Evolutionary conservation across 257 asterid species (phyloP).

Genomic region (Solanum sitiens): DNA sequence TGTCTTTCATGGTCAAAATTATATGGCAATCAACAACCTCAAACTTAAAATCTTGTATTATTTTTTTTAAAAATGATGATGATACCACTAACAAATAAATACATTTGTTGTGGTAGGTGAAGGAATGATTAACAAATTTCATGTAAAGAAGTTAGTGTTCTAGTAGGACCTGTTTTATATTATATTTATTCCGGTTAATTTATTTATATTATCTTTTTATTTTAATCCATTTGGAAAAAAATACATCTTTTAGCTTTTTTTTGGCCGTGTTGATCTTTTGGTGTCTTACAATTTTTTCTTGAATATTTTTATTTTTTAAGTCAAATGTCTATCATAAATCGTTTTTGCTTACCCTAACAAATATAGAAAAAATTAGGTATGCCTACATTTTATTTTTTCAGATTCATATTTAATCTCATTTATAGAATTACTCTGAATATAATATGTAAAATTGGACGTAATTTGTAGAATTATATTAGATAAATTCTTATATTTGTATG

Average conservation of each 20-base stretch:
- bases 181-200: background rate
- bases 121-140: background rate
- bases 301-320: background rate
- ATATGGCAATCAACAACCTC: background rate
- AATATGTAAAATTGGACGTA: too few species aligned
- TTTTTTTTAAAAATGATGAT: background rate
- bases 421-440: too few species aligned
- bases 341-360: too few species aligned
- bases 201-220: background rate
- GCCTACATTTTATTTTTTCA: too few species aligned
- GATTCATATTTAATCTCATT: fast-evolving
- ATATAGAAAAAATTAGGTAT: too few species aligned
- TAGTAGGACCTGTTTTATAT: background rate
- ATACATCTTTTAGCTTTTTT: background rate
- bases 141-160: background rate
- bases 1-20: background rate
- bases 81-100: background rate
- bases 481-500: background rate
- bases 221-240: background rate
- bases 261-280: background rate
- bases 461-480: background rate
- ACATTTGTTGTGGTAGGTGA: background rate
- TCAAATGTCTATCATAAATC: background rate
- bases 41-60: background rate
- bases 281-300: background rate